phyloP scores from a whole-genome alignment of 495 filamentous ascomycete species.

The Bathelium albidoporum region DNA sequence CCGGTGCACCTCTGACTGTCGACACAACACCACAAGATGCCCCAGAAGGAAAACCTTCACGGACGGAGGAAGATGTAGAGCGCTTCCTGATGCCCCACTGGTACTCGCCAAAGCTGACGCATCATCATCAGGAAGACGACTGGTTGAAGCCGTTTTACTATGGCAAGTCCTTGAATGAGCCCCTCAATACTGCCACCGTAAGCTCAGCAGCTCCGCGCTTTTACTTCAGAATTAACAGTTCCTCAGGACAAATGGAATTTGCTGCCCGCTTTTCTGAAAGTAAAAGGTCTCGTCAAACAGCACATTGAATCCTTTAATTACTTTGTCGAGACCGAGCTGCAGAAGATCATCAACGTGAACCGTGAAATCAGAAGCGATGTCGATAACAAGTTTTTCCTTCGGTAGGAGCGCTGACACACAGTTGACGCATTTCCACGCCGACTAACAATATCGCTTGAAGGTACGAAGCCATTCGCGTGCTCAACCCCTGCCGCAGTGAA shows the following conservation, averaged over 20 bases:
- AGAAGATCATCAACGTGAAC: constrained; percentile 89
- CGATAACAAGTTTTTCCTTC: constrained; percentile 71
- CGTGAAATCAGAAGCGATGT: constrained; percentile 76
- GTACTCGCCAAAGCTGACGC: not conserved
- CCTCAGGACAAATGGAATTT: constrained; percentile 85
- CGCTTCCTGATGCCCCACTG: not conserved
- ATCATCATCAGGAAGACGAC: constrained; percentile 42
- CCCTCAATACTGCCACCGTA: constrained; percentile 73
- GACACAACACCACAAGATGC: not conserved
- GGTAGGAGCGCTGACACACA: constrained; percentile 39
- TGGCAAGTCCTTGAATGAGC: constrained; percentile 83
- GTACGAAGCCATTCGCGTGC: constrained; percentile 80
- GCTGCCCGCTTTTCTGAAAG: constrained; percentile 89
- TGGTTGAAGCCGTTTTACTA: constrained; percentile 93
- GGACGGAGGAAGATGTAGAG: not conserved
- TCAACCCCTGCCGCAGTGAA: constrained; percentile 64
- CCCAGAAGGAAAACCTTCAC: not conserved
- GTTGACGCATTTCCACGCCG: constrained; percentile 5
- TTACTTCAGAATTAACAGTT: not conserved
- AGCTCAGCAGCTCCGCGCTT: not conserved
- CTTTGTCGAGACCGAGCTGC: constrained; percentile 88
- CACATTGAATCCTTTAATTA: constrained; percentile 99
- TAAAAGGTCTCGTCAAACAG: constrained; percentile 92
- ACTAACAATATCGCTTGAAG: constrained; percentile 10
- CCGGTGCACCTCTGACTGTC: not conserved